Evolutionary conservation across 1,139 yeast species (phyloP).

Genomic region (Scheffersomyces titani): DNA sequence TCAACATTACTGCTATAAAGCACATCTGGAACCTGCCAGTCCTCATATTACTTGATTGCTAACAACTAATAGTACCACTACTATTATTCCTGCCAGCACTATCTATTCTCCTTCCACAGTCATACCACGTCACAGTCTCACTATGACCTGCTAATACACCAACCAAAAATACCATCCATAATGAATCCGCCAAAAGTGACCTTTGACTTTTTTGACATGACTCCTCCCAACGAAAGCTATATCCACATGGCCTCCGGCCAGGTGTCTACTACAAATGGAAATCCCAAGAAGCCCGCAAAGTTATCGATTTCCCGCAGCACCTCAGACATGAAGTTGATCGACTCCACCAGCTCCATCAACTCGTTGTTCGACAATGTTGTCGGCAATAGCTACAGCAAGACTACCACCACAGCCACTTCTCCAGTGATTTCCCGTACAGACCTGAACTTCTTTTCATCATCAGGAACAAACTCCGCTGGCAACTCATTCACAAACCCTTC

Average conservation of each 20-base stretch:
- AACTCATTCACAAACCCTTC: background rate
- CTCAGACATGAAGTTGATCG: constrained; percentile 9
- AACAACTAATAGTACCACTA: background rate
- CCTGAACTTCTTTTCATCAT: constrained; percentile 3
- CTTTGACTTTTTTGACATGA: constrained; percentile 1
- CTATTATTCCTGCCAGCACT: background rate
- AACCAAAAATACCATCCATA: background rate
- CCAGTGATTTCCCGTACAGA: constrained; percentile 16
- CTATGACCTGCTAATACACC: background rate
- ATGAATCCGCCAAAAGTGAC: background rate
- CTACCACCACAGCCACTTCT: constrained; percentile 15
- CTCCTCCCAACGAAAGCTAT: background rate
- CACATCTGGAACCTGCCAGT: no score
- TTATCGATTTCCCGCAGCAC: background rate
- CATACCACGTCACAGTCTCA: background rate
- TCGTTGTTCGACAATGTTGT: constrained; percentile 25
- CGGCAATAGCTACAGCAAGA: constrained; percentile 5
- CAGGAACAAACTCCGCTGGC: constrained; percentile 2
- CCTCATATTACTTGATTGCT: no score
- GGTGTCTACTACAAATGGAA: background rate
- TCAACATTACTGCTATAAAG: background rate
- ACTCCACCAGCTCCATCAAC: constrained; percentile 28
- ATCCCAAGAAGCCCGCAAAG: background rate
- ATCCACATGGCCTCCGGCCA: background rate
- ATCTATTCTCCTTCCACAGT: background rate